Base-by-base conservation (phyloP, 2,329 filamentous ascomycete species). In the Cyphellophora attinorum region DNA sequence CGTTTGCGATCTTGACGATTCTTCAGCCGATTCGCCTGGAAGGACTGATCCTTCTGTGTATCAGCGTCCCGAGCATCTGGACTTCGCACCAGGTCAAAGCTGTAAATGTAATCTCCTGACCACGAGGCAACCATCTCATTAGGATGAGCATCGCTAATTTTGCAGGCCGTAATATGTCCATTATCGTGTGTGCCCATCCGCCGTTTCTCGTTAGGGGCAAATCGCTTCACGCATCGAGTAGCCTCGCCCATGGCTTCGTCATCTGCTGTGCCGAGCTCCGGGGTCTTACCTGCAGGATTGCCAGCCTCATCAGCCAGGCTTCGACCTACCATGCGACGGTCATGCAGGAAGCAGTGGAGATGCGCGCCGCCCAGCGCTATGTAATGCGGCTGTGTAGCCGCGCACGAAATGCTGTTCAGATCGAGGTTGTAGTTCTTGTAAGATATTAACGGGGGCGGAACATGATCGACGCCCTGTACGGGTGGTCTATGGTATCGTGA, bases 341-440 rank as follows among this genome's bases (percentile, higher is more conserved):
- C 77, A 50, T 81, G 77, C 19, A 81, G 61, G 50, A 81, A 80
- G 51, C 76, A 79, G 50, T 81, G 75, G 6, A 79, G 61, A 53
- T 81, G 76, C 5, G 74, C 72, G n/a, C 77, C 77, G 29, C 77
- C 77, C 11, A 81, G 58, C 5, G 76, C 78, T 46, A 81, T 81
- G 48, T 81, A 81, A 49, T 81, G 74, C 10, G 77, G 77, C 47
- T 81, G 77, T 32, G 66, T 76, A 3, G 73, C 63, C 5, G 77
- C 78, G 49, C 77, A 81, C 11, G 76, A 81, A 15, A 81, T 78
- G 3, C 72, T 80, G 49, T 81, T 81, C 18, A 81, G 60, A 44
- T 81, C 76, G 13, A 81, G 57, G 28, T 67, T 62, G 46, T 75
- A 76, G 14, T 65, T 64, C 45, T 74, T 76, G 55, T 81, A 81